Conservation (phyloP, 2,329 filamentous ascomycete genomes). For the Phyllosticta citribraziliensis region DNA sequence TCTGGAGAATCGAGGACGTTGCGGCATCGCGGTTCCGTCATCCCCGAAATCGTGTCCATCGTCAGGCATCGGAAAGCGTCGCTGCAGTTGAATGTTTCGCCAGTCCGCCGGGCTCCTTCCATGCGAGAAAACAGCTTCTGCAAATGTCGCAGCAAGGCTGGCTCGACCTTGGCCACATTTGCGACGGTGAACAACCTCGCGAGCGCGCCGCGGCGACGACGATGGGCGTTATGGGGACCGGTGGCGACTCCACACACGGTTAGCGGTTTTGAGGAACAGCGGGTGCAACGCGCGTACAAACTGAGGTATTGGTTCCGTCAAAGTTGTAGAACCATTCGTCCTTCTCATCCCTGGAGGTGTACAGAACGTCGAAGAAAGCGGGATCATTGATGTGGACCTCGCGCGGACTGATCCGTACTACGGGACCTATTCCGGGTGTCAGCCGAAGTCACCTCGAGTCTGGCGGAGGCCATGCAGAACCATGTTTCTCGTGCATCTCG, state of each 20-base stretch:
- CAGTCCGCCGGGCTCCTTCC: constrained; percentile 3
- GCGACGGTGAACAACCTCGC: constrained; percentile 10
- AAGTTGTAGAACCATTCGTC: constrained; percentile 1
- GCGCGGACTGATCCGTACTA: constrained; percentile 23
- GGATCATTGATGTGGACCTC: constrained; percentile 22
- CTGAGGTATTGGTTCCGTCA: neutral
- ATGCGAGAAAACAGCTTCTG: constrained; percentile 12
- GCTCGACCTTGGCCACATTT: constrained; percentile 10
- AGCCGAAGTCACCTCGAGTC: neutral
- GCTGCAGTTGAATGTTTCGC: constrained; percentile 5
- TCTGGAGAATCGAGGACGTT: constrained; percentile 11
- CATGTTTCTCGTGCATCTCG: constrained; percentile 19
- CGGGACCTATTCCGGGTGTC: constrained; percentile 16
- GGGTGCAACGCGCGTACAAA: neutral
- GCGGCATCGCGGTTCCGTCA: constrained; percentile 11
- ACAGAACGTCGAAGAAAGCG: constrained; percentile 16
- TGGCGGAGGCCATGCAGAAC: neutral
- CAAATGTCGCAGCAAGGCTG: neutral
- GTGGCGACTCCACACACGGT: neutral
- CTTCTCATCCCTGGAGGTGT: constrained; percentile 7
- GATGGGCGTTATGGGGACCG: constrained; percentile 14
- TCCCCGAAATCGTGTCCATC: constrained; percentile 13
- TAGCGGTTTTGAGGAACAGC: neutral
- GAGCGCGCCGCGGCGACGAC: constrained; percentile 11
- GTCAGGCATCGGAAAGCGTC: constrained; percentile 14